Evolutionary conservation across 148 eudicot genomes (phyloP).

Genomic region (Vaccinium vitisidaea): DNA sequence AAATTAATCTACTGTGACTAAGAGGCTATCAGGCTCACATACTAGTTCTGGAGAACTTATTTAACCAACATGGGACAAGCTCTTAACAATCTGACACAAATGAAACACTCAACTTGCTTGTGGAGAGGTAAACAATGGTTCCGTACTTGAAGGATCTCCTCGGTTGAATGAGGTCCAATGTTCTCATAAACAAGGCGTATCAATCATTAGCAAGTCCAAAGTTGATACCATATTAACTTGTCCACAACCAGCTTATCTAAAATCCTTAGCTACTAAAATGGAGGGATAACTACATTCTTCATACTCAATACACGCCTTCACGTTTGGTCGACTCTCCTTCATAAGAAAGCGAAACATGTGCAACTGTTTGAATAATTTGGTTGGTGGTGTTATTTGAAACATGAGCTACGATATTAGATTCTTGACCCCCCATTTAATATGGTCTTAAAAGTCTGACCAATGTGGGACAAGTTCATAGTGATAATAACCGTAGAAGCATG

Average conservation of each 20-base stretch:
- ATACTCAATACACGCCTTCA: background rate
- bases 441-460: background rate
- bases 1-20: background rate
- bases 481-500: background rate
- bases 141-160: background rate
- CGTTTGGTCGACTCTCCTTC: background rate
- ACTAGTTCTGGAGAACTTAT: background rate
- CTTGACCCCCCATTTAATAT: background rate
- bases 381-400: background rate
- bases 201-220: background rate
- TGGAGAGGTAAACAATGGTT: background rate
- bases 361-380: background rate
- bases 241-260: background rate
- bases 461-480: background rate
- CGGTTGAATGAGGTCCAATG: background rate
- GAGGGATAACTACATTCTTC: background rate
- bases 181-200: background rate
- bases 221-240: background rate
- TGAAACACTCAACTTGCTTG: background rate
- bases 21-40: background rate
- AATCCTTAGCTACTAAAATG: background rate
- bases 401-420: background rate
- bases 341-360: background rate
- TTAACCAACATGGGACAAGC: background rate
- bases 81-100: background rate